phyloP scores from a whole-genome alignment of 1,284 basidiomycete genomes.

The Marasmius fiardii region DNA sequence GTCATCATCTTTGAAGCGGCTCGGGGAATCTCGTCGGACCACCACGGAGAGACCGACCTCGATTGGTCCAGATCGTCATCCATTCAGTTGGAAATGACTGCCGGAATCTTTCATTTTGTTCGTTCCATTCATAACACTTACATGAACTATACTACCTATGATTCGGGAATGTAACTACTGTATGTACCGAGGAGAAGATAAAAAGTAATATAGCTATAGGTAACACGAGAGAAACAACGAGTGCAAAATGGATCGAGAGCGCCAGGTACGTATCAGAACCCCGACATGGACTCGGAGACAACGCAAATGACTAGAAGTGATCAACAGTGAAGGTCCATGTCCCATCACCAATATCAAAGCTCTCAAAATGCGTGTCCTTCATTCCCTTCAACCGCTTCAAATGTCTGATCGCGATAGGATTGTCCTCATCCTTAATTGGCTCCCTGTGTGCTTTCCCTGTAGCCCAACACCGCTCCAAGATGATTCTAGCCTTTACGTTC shows the following conservation, averaged over 20 bases:
- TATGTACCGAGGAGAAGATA: slow-evolving; percentile 5
- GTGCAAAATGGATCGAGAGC: too few species aligned
- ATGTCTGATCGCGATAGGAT: slow-evolving; percentile 75
- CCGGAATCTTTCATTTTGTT: neutral
- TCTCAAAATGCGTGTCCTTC: slow-evolving; percentile 83
- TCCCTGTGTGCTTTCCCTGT: slow-evolving; percentile 90
- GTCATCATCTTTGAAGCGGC: neutral
- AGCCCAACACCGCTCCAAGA: slow-evolving; percentile 84
- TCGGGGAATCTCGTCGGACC: neutral
- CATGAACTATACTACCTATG: neutral
- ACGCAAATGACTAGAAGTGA: slow-evolving; percentile 63
- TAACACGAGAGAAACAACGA: too few species aligned
- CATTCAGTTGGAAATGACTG: neutral
- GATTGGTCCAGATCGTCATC: neutral
- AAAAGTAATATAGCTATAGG: neutral
- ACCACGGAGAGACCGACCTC: neutral
- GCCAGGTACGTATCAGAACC: too few species aligned
- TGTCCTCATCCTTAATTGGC: slow-evolving; percentile 81
- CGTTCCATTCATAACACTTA: neutral
- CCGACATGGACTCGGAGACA: neutral
- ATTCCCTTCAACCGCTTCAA: slow-evolving; percentile 83
- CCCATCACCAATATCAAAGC: slow-evolving; percentile 78
- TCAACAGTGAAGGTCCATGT: slow-evolving; percentile 94
- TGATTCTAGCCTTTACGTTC: slow-evolving; percentile 84
- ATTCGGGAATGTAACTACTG: neutral